Percentiles rank a stretch among this genome's conserved stretches.
phyloP scores from a whole-genome alignment of 495 filamentous ascomycete species.

The Apodospora peruviana region DNA sequence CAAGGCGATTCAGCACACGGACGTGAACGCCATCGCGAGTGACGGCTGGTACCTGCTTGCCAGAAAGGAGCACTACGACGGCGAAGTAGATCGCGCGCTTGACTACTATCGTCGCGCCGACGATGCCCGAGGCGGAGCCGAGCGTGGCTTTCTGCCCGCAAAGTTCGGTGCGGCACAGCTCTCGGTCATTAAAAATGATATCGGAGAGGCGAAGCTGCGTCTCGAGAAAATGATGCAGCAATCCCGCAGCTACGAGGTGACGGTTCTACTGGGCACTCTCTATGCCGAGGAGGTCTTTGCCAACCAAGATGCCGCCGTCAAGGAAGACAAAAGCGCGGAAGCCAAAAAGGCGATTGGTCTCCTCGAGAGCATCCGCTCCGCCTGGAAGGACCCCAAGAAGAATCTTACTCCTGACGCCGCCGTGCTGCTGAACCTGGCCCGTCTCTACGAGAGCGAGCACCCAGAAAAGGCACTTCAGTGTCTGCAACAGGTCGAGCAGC shows the following conservation, averaged over 20 bases:
- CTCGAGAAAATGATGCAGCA: slow-evolving; percentile 89
- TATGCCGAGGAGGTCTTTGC: slow-evolving; percentile 91
- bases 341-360: slow-evolving; percentile 75
- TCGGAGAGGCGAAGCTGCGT: slow-evolving; percentile 86
- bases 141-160: slow-evolving; percentile 83
- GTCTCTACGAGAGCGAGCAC: slow-evolving; percentile 77
- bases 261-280: slow-evolving; percentile 81
- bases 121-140: slow-evolving; percentile 77
- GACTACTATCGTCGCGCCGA: slow-evolving; percentile 87
- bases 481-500: slow-evolving; percentile 79
- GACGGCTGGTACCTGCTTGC: slow-evolving; percentile 95
- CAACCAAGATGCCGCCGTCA: slow-evolving; percentile 61
- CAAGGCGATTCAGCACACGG: slow-evolving; percentile 90
- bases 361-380: slow-evolving; percentile 74
- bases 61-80: slow-evolving; percentile 74
- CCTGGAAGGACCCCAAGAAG: slow-evolving; percentile 86
- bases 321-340: slow-evolving; percentile 82
- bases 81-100: slow-evolving; percentile 60
- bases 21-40: slow-evolving; percentile 90
- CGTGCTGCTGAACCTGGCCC: slow-evolving; percentile 86
- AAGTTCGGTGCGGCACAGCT: slow-evolving; percentile 91
- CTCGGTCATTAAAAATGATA: slow-evolving; percentile 73
- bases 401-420: slow-evolving; percentile 72
- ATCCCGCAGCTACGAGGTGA: slow-evolving; percentile 80
- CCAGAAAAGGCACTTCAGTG: slow-evolving; percentile 91